Conservation (phyloP, 1,139 yeast species). For the Yamadazyma trypodendri region DNA sequence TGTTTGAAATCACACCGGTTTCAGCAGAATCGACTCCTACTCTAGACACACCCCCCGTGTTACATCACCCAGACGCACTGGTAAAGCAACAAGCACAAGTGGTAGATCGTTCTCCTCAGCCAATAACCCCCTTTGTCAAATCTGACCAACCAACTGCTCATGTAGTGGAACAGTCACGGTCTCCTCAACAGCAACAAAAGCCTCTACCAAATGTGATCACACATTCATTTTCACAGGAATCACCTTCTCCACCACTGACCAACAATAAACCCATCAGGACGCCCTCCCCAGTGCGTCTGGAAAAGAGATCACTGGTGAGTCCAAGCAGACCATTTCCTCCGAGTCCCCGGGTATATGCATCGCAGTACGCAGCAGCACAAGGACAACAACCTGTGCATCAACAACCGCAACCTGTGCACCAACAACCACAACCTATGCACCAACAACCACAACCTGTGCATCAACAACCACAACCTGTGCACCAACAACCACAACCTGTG, state of each 20-base stretch:
- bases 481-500: no score
- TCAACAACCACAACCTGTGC: no score
- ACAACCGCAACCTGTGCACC: conserved; percentile 3
- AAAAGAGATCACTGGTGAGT: conserved; percentile 4
- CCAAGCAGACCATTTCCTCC: conserved; percentile 8
- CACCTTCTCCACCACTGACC: not conserved
- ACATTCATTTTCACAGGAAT: conserved; percentile 4
- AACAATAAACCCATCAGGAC: conserved; percentile 7
- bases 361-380: not conserved
- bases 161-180: not conserved
- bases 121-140: not conserved
- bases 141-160: no score
- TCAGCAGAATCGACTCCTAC: conserved; percentile 7
- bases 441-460: no score
- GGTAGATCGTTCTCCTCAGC: not conserved
- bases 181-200: not conserved
- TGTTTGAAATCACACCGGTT: conserved; percentile 15
- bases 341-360: conserved; percentile 5
- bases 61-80: conserved; percentile 1
- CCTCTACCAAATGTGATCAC: not conserved
- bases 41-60: conserved; percentile 4
- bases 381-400: not conserved
- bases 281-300: conserved; percentile 11
- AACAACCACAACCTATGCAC: no score
- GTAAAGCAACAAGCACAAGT: not conserved